Conservation (phyloP, 371 early-diverging fungal genomes). For the Haplosporangium sp. region DNA sequence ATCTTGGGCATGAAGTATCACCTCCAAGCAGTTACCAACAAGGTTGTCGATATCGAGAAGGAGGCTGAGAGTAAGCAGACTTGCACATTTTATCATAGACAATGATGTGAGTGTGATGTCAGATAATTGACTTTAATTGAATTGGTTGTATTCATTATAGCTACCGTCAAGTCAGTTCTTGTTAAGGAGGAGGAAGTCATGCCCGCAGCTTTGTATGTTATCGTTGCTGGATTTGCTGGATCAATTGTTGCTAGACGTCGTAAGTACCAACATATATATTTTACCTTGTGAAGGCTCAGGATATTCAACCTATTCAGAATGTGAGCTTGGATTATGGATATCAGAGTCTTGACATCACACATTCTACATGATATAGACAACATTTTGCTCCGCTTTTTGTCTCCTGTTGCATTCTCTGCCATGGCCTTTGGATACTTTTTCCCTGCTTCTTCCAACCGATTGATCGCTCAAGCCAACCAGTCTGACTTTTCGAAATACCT, state of each 20-base stretch:
- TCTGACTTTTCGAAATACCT: constrained; percentile 49
- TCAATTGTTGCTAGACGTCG: constrained; percentile 50
- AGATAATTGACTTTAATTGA: background rate
- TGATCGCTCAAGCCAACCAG: constrained; percentile 43
- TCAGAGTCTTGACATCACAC: background rate
- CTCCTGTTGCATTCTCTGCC: constrained; percentile 50
- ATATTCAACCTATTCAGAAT: no score
- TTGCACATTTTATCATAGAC: background rate
- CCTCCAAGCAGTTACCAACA: constrained; percentile 51
- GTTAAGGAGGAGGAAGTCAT: constrained; percentile 56
- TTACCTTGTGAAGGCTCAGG: no score
- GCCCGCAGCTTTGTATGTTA: constrained; percentile 51
- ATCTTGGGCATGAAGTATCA: constrained; percentile 52
- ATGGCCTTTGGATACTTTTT: constrained; percentile 55
- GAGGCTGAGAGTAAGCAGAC: constrained; percentile 44
- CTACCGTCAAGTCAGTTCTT: constrained; percentile 50
- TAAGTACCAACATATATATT: constrained; percentile 10
- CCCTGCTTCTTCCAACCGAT: constrained; percentile 48
- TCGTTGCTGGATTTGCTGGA: constrained; percentile 54
- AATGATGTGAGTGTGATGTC: background rate
- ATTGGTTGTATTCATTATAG: constrained; percentile 10
- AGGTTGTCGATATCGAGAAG: constrained; percentile 54
- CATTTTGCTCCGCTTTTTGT: constrained; percentile 48
- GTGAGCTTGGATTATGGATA: background rate
- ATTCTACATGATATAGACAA: constrained; percentile 23